Evolutionary conservation across 129 eudicot species (phyloP).

Genomic region (Tanacetum coccineum): DNA sequence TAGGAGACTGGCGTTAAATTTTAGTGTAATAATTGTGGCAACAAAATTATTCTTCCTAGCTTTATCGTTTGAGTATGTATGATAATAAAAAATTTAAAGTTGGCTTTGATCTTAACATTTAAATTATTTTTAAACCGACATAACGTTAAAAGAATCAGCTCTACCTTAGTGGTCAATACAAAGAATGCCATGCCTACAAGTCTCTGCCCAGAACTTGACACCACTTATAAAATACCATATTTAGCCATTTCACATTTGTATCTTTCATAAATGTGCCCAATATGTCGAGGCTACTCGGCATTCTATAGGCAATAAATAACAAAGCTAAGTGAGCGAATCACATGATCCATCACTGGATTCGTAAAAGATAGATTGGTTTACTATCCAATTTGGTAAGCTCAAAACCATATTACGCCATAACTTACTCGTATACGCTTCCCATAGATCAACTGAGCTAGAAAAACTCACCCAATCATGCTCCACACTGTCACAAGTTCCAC

Average conservation of each 20-base stretch:
- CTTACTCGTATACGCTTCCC: conserved; percentile 65
- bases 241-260: background rate
- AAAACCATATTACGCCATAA: conserved; percentile 38
- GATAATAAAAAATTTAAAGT: too few species aligned
- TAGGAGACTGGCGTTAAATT: too few species aligned
- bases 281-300: background rate
- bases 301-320: background rate
- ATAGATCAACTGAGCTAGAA: conserved; percentile 42
- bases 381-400: conserved; percentile 63
- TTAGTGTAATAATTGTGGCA: too few species aligned
- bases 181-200: too few species aligned
- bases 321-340: background rate
- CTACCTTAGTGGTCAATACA: too few species aligned
- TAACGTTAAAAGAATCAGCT: too few species aligned
- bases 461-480: conserved; percentile 45
- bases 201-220: background rate
- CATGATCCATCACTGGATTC: conserved; percentile 17
- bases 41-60: too few species aligned
- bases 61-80: too few species aligned
- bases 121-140: too few species aligned
- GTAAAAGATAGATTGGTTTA: conserved; percentile 47
- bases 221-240: background rate
- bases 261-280: background rate
- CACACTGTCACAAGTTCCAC: conserved; percentile 5
- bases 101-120: too few species aligned